Evolutionary conservation across 2,329 filamentous ascomycete genomes (phyloP).

Genomic region (Diplodia corticola): DNA sequence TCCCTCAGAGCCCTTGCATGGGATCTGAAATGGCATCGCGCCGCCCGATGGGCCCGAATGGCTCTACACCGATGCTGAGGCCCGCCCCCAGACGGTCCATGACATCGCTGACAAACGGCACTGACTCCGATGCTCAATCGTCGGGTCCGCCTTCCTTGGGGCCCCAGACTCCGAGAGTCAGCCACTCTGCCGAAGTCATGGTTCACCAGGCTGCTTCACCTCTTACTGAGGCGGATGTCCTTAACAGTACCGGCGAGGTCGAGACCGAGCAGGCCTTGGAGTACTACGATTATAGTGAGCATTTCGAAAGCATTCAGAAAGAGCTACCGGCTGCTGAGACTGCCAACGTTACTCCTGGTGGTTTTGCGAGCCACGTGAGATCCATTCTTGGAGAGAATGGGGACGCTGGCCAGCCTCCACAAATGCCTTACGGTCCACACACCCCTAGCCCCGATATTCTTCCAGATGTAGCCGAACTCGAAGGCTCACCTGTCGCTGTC

Average conservation of each 20-base stretch:
- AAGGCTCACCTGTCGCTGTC: conserved; percentile 3
- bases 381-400: conserved; percentile 43
- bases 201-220: conserved; percentile 17
- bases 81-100: conserved; percentile 26
- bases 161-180: conserved; percentile 46
- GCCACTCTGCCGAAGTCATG: conserved; percentile 37
- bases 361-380: conserved; percentile 46
- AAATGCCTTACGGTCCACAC: neutral
- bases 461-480: conserved; percentile 29
- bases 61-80: conserved; percentile 27
- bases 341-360: conserved; percentile 31
- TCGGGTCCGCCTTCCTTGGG: conserved; percentile 46
- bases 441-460: conserved; percentile 23
- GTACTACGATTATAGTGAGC: conserved; percentile 42
- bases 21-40: conserved; percentile 20
- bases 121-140: conserved; percentile 44
- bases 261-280: conserved; percentile 24
- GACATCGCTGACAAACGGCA: conserved; percentile 28
- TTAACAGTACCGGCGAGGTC: neutral
- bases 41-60: conserved; percentile 30
- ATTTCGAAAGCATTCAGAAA: conserved; percentile 35
- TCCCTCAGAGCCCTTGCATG: neutral
- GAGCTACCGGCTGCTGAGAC: conserved; percentile 5
- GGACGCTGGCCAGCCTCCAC: neutral
- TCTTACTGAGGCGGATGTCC: neutral